Evolutionary conservation across 148 eudicot genomes (phyloP).

Genomic region (Euryodendron excelsum): DNA sequence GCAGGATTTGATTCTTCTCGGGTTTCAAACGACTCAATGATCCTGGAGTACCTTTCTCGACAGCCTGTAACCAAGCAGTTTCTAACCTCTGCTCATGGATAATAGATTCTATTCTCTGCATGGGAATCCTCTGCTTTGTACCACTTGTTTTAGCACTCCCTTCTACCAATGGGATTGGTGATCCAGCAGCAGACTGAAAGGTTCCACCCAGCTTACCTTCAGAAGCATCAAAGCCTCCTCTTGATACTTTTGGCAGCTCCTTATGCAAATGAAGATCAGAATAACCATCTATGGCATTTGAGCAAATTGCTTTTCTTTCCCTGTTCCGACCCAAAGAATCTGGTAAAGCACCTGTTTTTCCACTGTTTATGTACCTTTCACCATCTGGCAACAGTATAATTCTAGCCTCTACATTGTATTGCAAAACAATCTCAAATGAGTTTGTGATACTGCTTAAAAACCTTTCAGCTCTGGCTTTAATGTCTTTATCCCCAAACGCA

Average conservation of each 20-base stretch:
- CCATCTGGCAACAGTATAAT: constrained; percentile 56
- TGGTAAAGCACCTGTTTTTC: constrained; percentile 22
- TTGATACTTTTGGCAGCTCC: constrained; percentile 22
- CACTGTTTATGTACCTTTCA: constrained; percentile 20
- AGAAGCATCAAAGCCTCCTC: constrained; percentile 31
- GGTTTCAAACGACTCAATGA: constrained; percentile 58
- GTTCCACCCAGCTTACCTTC: constrained; percentile 33
- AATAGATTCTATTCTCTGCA: constrained; percentile 85
- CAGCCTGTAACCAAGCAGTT: constrained; percentile 95
- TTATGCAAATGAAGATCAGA: constrained; percentile 29
- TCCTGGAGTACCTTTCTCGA: constrained; percentile 85
- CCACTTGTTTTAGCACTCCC: constrained; percentile 19
- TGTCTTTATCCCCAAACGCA: constrained; percentile 62
- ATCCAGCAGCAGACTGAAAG: constrained; percentile 33
- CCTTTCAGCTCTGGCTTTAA: constrained; percentile 80
- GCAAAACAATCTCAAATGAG: constrained; percentile 74
- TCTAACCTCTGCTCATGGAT: constrained; percentile 90
- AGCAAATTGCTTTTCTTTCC: constrained; percentile 23
- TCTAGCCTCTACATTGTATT: constrained; percentile 72
- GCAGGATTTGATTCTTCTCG: constrained; percentile 76
- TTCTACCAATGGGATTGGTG: constrained; percentile 28
- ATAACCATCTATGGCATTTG: constrained; percentile 12
- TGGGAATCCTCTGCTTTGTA: constrained; percentile 45
- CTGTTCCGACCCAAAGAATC: constrained; percentile 23
- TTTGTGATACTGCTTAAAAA: constrained; percentile 86